Evolutionary conservation across 2,329 filamentous ascomycete genomes (phyloP), one percentile per base, ranked within the genome.

Genomic region (Cladophialophora psammophila): DNA sequence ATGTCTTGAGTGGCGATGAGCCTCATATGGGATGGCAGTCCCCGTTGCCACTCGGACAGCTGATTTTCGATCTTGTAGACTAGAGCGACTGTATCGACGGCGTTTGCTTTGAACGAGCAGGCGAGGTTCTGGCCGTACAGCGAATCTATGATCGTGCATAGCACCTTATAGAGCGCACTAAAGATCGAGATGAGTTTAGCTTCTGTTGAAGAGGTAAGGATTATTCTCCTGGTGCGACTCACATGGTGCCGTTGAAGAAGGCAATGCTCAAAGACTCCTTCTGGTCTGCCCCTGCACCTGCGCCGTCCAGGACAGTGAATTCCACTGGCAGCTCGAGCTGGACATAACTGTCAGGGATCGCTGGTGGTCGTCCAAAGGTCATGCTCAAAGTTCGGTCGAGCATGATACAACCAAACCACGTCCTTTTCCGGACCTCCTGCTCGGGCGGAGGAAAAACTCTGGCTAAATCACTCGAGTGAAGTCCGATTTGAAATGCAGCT

Each of bases 321-420:
- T 35, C 55, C 12, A 55, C 35, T 0, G 80, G 80, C 8, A 82
- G 66, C 18, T 78, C 75, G 1, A 82, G 70, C 59, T 76, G 76
- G 45, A 84, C 74, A 45, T 82, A 81, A 40, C 76, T 76, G 3
- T 83, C 78, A 0, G 81, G 80, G 18, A 86, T 84, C 0, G 79
- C 75, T 0, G 78, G 74, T 0, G 84, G 84, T 0, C 84, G 76
- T 1, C 83, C 84, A 67, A 85, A 83, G 0, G 83, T 85, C 80
- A 85, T 84, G 69, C 83, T 84, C 54, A 85, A 71, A 7, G 80
- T 61, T 80, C 66, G 75, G 68, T 85, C 82, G 1, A 85, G 74
- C 7, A 84, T 62, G 0, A 85, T 75, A 68, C 82, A 85, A 0
- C 78, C 82, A 69, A 78, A 84, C 85, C 84, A 87, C 0, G 80